Evolutionary conservation across 2,329 filamentous ascomycete genomes (phyloP).

Genomic region (Byssothecium circinans): DNA sequence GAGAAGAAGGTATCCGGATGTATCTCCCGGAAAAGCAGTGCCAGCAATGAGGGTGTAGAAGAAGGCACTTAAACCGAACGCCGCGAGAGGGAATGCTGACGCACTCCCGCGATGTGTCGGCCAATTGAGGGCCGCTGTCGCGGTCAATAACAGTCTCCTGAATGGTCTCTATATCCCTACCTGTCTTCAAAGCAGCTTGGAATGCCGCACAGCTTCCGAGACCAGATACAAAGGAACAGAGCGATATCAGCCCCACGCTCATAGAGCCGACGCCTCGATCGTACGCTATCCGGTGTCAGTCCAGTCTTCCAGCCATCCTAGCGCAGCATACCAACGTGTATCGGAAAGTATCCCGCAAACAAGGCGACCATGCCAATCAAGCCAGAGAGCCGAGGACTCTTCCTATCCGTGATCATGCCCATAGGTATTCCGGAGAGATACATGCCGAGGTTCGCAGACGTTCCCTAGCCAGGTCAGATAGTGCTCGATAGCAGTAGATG

Average conservation of each 20-base stretch:
- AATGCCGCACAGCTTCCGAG: slow-evolving; percentile 92
- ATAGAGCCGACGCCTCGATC: slow-evolving; percentile 64
- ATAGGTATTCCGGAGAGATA: slow-evolving; percentile 88
- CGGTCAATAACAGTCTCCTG: slow-evolving; percentile 8
- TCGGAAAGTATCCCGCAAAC: slow-evolving; percentile 79
- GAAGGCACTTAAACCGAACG: slow-evolving; percentile 92
- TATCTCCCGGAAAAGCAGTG: slow-evolving; percentile 79
- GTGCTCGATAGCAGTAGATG: not conserved
- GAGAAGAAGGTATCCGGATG: slow-evolving; percentile 76
- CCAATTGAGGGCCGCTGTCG: slow-evolving; percentile 81
- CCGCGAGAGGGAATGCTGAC: slow-evolving; percentile 88
- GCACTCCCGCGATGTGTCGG: slow-evolving; percentile 88
- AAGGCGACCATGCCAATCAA: slow-evolving; percentile 73
- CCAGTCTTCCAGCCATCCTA: not conserved
- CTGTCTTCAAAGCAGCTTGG: slow-evolving; percentile 78
- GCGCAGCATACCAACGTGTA: slow-evolving; percentile 59
- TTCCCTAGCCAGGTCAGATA: slow-evolving; percentile 47
- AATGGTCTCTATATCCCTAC: slow-evolving; percentile 37
- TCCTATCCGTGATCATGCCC: slow-evolving; percentile 81
- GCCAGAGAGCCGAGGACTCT: slow-evolving; percentile 77
- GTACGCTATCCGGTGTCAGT: slow-evolving; percentile 62
- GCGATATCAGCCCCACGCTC: slow-evolving; percentile 64
- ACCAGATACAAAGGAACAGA: slow-evolving; percentile 84
- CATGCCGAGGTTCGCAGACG: slow-evolving; percentile 89
- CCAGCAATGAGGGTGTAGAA: slow-evolving; percentile 86